Evolutionary conservation across 2,329 filamentous ascomycete species (phyloP), one percentile per base, ranked within the genome.

Genomic region (Colletotrichum tanaceti): DNA sequence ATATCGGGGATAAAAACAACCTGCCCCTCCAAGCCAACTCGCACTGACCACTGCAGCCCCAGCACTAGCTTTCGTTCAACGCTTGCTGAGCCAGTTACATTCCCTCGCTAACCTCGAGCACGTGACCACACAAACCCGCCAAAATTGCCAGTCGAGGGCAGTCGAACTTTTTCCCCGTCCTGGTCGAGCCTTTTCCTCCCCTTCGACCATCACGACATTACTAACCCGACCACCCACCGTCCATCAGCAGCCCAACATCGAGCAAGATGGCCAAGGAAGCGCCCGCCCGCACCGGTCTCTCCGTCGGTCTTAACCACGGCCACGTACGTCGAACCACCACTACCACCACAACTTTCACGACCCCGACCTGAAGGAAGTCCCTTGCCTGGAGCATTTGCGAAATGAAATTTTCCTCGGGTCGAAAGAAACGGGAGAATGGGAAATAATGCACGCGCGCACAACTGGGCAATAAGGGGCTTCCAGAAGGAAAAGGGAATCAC

Each of bases 231-330:
- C 73, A 75, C 72, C 73, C 73, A 76, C 69, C 71, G 74, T 58
- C 68, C 71, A 71, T 73, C 73, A 71, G 73, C 74, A 71, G 73
- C 69, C 72, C 67, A 63, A 73, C 72, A 74, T 77, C 72, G 75
- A 72, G 72, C 74, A 74, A 77, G 79, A 90, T 89, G 87, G 87
- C 86, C 77, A 87, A 86, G 81, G 87, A 89, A 82, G 80, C 83
- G 71, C 81, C 85, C 75, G 83, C 84, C 77, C 85, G 83, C 77
- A 83, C 82, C 81, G 88, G 87, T 81, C 81, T 90, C 76, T 82
- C 84, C 82, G 82, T 87, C 77, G 88, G 88, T 80, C 79, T 85
- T 77, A 90, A 90, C 86, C 86, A 85, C 76, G 86, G 88, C 81
- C 84, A 89, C 84, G 88, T 90, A 90, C 82, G 86, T 83, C 75